These are phyloP conservation scores for Pseudohyphozyma bogoriensis DNA, from an alignment of 768 basidiomycete species.

Conservation along the genomic window DNA sequence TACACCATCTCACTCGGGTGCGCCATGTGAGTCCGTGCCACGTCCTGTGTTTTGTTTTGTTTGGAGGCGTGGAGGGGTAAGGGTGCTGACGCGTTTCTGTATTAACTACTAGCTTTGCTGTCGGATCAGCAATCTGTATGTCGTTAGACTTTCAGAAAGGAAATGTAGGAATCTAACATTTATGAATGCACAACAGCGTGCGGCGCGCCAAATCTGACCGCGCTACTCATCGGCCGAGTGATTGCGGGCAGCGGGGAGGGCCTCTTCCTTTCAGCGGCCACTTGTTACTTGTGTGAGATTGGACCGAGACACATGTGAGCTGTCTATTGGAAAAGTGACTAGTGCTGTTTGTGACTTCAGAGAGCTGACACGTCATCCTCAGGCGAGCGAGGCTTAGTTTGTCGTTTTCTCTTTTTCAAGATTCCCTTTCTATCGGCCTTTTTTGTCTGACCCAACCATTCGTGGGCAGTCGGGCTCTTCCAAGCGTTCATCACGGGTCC, in stretches of 20 bases:
- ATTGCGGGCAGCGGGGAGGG: conserved; percentile 39
- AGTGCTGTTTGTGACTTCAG: too few relatives aligned
- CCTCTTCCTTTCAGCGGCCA: neutral
- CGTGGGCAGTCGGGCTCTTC: conserved; percentile 37
- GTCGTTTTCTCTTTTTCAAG: too few relatives aligned
- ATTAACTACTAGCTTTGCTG: too few relatives aligned
- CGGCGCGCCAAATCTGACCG: conserved; percentile 30
- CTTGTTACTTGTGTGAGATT: conserved; percentile 36
- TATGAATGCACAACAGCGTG: neutral
- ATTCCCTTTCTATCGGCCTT: too few relatives aligned
- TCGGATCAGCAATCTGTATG: conserved; percentile 40
- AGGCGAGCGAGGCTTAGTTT: too few relatives aligned
- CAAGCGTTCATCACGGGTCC: neutral
- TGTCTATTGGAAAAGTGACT: too few relatives aligned
- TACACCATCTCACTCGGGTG: conserved; percentile 44
- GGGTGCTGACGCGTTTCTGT: too few relatives aligned
- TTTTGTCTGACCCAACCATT: too few relatives aligned
- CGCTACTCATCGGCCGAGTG: conserved; percentile 44
- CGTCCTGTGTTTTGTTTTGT: too few relatives aligned
- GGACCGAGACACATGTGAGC: conserved; percentile 43
- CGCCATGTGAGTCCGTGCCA: conserved; percentile 14
- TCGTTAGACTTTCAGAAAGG: neutral
- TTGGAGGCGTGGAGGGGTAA: conserved; percentile 30
- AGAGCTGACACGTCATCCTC: too few relatives aligned
- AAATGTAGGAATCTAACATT: neutral